Evolutionary conservation across 139 green algal genomes (phyloP).

Genomic region (Dunaliella primolecta): DNA sequence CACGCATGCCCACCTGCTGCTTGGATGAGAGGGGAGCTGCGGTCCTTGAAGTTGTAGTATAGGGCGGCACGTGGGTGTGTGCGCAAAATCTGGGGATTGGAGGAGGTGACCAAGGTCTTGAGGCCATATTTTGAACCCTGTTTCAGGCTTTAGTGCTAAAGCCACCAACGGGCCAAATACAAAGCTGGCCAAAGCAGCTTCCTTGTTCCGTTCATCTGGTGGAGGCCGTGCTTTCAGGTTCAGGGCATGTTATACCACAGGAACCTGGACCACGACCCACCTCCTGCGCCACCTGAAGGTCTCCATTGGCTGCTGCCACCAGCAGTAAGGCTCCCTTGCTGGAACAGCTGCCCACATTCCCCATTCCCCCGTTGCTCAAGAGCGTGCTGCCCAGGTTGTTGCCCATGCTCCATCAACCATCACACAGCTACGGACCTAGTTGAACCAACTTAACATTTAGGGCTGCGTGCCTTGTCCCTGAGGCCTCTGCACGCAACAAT

Average conservation of each 20-base stretch:
- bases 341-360: conserved; percentile 16
- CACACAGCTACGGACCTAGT: not conserved
- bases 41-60: conserved; percentile 41
- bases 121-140: too few relatives aligned
- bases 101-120: too few relatives aligned
- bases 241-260: not conserved
- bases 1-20: conserved; percentile 31
- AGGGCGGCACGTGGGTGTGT: conserved; percentile 31
- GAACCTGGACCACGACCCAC: not conserved
- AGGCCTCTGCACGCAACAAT: not conserved
- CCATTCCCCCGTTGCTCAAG: too few relatives aligned
- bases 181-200: too few relatives aligned
- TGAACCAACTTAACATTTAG: not conserved
- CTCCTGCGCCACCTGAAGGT: conserved; percentile 30
- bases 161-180: too few relatives aligned
- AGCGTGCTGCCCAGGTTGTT: not conserved
- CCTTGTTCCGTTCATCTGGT: too few relatives aligned
- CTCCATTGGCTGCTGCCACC: conserved; percentile 38
- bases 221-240: too few relatives aligned
- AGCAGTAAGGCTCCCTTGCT: conserved; percentile 31
- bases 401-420: conserved; percentile 3
- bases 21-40: conserved; percentile 34
- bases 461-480: too few relatives aligned
- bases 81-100: conserved; percentile 25
- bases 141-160: too few relatives aligned